Base-by-base conservation (phyloP, 2,329 filamentous ascomycete species). In the Scortechinia acanthostroma region DNA sequence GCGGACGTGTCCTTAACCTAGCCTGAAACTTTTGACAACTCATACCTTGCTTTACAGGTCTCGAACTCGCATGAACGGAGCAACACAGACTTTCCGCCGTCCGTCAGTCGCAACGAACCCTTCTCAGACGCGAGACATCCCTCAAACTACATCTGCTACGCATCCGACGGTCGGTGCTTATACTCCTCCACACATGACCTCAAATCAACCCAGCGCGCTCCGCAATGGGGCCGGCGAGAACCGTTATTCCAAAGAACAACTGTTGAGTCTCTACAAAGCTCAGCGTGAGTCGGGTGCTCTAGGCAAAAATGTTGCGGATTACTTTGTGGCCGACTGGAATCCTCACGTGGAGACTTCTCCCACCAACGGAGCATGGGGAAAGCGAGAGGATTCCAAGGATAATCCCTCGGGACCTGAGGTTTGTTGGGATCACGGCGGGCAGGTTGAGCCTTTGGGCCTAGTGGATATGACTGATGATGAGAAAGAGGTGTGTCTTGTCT, bases 391-490 rank as follows among this genome's bases (percentile, higher is more conserved):
- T 51, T 76, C 76, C 48, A 85, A 40, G 35, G 17, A 10, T 17
- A 6, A 76, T 50, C 82, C 82, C 47, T 80, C 86, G 56, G 90
- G 91, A 40, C 88, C 91, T n/a, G 89, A 93, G 50, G 79, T 91
- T 35, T 97, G 91, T 62, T 98, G 91, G 93, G 88, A 95, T 58
- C 66, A 76, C 47, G 74, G 76, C 48, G 89, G 87, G 20, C 74
- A 76, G 45, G 73, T 80, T 40, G 75, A 78, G 51, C 89, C 91
- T 4, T 70, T 96, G 51, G 81, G 80, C 22, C 62, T 95, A 51
- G 73, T 79, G 49, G 81, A 86, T 37, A 80, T 95, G 78, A 71
- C 75, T 1, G 50, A 64, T 3, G 74, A 80, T 48, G 81, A 85
- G 63, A 79, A 71, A 57, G 74, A 76, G 63, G 77, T 80, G 57